A percentile compares a stretch with the other conserved stretches of the same genome.
These are phyloP conservation scores for Aquilaria agallochum DNA, from an alignment of 441 rosid genomes.

Conservation along the genomic window DNA sequence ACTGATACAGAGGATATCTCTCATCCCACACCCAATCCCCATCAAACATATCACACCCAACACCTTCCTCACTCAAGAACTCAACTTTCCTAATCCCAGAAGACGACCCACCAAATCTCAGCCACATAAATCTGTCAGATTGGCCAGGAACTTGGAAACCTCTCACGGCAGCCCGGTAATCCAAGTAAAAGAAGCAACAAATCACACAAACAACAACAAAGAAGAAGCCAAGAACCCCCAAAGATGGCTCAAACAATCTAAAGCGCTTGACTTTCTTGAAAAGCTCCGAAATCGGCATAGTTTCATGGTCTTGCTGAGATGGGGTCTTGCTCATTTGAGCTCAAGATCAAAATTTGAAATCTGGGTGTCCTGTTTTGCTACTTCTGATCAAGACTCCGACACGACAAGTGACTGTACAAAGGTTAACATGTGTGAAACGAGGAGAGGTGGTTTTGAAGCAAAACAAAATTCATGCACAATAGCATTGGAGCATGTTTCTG, in stretches of 20 bases:
- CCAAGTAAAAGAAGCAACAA: slow-evolving; percentile 70
- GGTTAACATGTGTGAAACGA: no score
- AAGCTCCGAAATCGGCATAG: slow-evolving; percentile 30
- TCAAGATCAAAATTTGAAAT: slow-evolving; percentile 15
- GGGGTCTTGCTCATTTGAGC: slow-evolving; percentile 42
- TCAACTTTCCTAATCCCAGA: slow-evolving; percentile 33
- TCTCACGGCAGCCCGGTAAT: slow-evolving; percentile 46
- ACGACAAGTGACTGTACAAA: not conserved
- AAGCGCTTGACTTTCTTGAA: slow-evolving; percentile 66
- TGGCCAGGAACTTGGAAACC: slow-evolving; percentile 38
- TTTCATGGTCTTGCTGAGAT: slow-evolving; percentile 41
- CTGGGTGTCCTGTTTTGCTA: slow-evolving; percentile 15
- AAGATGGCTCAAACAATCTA: slow-evolving; percentile 63
- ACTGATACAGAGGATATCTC: slow-evolving; percentile 75
- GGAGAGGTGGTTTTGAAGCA: slow-evolving; percentile 17
- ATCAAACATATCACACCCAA: slow-evolving; percentile 70
- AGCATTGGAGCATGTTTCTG: slow-evolving; percentile 16
- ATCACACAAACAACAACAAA: slow-evolving; percentile 57
- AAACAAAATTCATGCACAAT: slow-evolving; percentile 26
- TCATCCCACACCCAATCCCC: slow-evolving; percentile 99
- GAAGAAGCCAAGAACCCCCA: slow-evolving; percentile 66
- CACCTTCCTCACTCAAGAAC: slow-evolving; percentile 50
- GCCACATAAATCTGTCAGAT: slow-evolving; percentile 54
- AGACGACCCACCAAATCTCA: slow-evolving; percentile 34
- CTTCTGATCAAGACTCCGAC: not conserved